Evolutionary conservation across 495 filamentous ascomycete species (phyloP).

Genomic region (Xylaria castorea): DNA sequence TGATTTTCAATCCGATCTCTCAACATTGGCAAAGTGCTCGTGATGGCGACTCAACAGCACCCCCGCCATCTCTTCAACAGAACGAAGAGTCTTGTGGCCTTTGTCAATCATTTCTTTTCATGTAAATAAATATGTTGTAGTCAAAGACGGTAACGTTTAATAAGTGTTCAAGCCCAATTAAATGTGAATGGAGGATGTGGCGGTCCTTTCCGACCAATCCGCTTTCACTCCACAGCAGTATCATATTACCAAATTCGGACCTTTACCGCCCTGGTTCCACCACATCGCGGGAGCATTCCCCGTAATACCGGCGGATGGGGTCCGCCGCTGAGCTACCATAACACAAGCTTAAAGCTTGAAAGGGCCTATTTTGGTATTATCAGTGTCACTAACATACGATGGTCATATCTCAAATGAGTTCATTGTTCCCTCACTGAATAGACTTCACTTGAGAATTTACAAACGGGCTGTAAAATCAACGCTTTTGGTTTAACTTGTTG

Average conservation of each 20-base stretch:
- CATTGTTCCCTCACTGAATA: neutral
- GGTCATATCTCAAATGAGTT: neutral
- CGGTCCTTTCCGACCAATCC: neutral
- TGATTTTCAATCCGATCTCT: neutral
- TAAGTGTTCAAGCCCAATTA: neutral
- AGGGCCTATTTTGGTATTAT: neutral
- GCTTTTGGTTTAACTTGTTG: neutral
- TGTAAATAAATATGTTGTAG: neutral
- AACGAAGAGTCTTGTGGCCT: neutral
- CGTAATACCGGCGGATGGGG: neutral
- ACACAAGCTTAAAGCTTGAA: neutral
- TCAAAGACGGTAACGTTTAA: neutral
- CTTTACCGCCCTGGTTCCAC: neutral
- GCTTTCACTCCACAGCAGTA: neutral
- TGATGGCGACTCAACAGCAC: neutral
- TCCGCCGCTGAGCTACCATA: neutral
- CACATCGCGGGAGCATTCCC: conserved; percentile 3
- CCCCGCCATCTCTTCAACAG: neutral
- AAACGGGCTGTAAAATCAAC: neutral
- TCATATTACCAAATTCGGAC: neutral
- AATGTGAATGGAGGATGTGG: neutral
- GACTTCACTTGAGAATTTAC: neutral
- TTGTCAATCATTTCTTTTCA: neutral
- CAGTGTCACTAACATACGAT: too few relatives aligned
- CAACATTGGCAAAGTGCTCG: neutral